Percentiles rank a stretch among this genome's conserved stretches.
Conservation (phyloP, 139 green algal species). For the Pseudopediastrum boryanum region DNA sequence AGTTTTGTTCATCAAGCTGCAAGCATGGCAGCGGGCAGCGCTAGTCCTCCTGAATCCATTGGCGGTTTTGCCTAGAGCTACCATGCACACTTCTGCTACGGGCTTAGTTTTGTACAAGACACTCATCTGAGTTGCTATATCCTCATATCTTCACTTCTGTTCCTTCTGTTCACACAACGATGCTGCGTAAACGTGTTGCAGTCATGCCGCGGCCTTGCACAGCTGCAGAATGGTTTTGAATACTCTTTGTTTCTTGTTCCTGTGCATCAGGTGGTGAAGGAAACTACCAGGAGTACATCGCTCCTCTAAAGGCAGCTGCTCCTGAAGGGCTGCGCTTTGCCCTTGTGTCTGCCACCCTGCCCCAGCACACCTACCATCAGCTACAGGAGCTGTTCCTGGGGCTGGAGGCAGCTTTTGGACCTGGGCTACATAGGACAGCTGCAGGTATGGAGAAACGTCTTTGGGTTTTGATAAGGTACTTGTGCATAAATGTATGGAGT, state of each 20-base stretch:
- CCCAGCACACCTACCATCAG: slow-evolving; percentile 61
- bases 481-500: no score
- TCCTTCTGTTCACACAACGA: background rate
- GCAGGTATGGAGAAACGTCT: slow-evolving; percentile 49
- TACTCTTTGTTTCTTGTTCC: background rate
- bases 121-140: no score
- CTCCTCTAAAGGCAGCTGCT: slow-evolving; percentile 56
- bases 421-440: slow-evolving; percentile 83
- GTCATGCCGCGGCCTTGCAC: no score
- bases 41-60: no score
- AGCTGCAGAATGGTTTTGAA: background rate
- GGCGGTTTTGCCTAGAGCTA: slow-evolving; percentile 4
- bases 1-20: no score
- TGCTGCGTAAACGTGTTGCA: background rate
- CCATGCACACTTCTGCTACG: no score
- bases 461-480: background rate
- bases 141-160: background rate
- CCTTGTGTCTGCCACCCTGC: slow-evolving; percentile 74
- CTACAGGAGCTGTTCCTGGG: slow-evolving; percentile 67
- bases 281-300: slow-evolving; percentile 69
- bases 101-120: no score
- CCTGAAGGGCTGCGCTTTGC: slow-evolving; percentile 21
- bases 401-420: slow-evolving; percentile 68
- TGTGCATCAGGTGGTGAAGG: slow-evolving; percentile 49
- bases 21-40: no score